Base-by-base conservation (phyloP, 2,329 filamentous ascomycete genomes). In the Aspergillus niger region DNA sequence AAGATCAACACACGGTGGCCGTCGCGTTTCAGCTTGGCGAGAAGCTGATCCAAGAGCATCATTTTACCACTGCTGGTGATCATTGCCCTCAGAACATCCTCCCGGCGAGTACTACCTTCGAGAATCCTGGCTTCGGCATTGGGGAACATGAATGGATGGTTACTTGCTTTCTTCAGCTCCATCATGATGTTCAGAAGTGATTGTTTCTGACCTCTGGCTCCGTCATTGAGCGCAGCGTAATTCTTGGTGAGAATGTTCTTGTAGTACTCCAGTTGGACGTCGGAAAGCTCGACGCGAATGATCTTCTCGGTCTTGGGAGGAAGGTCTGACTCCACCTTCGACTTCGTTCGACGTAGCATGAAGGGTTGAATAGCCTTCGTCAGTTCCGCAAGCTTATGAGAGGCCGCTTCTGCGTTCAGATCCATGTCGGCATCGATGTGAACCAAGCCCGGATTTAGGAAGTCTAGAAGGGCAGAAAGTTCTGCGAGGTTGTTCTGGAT, bases 261-360 rank as follows among this genome's bases (percentile, higher is more conserved):
- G 82, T 99, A 99, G 76, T 97, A 98, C 65, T 99, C 94, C 8
- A 98, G 82, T 73, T 99, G 95, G 28, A 98, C 89, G 76, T 99
- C 95, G 0, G 95, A 96, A 54, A 99, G 83, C 76, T 98, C 95
- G 43, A 99, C 95, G 58, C 96, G 92, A 74, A 99, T 96, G 67
- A 99, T 99, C 81, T 98, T 99, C 76, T 99, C 95, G 0, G 92
- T 97, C 81, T 99, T 99, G 0, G 94, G 92, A 11, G 95, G 95
- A 26, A 99, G 81, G 68, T 99, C 95, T 22, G 93, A 96, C 75
- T 98, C 95, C 7, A 99, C 96, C 59, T 95, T 97, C 73, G 97
- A 91, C 77, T 99, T 99, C 17, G 95, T 98, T 55, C 95, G 90
- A 41, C 95, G 91, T 55, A 99, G 83, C 82, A 99, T 98, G 74